Conservation (phyloP, 2,329 filamentous ascomycete genomes). For the Fusarium tupiense region DNA sequence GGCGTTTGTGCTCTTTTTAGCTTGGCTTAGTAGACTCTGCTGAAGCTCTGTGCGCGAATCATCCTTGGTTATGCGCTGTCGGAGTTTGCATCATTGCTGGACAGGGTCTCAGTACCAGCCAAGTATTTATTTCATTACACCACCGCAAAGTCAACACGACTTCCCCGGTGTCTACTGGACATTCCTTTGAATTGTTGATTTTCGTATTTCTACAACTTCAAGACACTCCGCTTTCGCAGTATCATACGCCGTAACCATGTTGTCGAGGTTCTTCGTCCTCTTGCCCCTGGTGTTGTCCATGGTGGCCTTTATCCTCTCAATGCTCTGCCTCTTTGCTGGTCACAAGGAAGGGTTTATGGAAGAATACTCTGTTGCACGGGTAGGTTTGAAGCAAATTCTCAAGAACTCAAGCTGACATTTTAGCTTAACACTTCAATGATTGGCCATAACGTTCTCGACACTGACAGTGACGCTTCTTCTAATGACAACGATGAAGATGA, state of each 20-base stretch:
- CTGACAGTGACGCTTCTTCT: slow-evolving; percentile 39
- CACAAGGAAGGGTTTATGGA: slow-evolving; percentile 55
- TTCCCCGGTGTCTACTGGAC: slow-evolving; percentile 5
- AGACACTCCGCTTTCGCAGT: neutral
- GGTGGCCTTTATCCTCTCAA: slow-evolving; percentile 52
- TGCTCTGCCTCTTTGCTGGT: slow-evolving; percentile 54
- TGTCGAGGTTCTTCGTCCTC: slow-evolving; percentile 46
- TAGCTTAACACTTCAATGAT: slow-evolving; percentile 53
- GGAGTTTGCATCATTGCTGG: slow-evolving; percentile 26
- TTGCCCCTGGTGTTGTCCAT: slow-evolving; percentile 51
- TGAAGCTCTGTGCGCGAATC: slow-evolving; percentile 18
- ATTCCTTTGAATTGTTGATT: slow-evolving; percentile 12
- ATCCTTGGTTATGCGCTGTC: slow-evolving; percentile 7
- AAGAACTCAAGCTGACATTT: neutral
- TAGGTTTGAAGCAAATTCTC: slow-evolving; percentile 27
- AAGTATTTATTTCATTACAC: slow-evolving; percentile 27
- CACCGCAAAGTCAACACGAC: neutral
- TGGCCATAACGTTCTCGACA: slow-evolving; percentile 47
- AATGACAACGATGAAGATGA: slow-evolving; percentile 39
- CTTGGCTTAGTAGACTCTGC: neutral
- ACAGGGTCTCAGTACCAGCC: slow-evolving; percentile 1
- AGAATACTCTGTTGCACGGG: slow-evolving; percentile 54
- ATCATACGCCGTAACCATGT: slow-evolving; percentile 26
- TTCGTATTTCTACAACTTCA: neutral
- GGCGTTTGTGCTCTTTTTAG: slow-evolving; percentile 7